A percentile compares a stretch with the other conserved stretches of the same genome.
Evolutionary conservation across 441 rosid genomes (phyloP).

Genomic region (Bocquillonia castaneifolia): DNA sequence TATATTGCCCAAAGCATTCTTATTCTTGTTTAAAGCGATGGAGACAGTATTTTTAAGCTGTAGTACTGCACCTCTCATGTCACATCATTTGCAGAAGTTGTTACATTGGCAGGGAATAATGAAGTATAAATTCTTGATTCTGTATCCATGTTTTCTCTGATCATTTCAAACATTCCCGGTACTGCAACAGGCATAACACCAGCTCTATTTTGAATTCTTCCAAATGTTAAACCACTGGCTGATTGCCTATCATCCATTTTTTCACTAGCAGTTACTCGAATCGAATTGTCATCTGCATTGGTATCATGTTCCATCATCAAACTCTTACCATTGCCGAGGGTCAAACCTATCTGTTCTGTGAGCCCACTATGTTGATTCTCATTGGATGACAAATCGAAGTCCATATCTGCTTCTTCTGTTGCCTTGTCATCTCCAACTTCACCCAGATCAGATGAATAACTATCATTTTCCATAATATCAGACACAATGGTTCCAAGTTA

Average conservation of each 20-base stretch:
- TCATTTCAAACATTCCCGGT: conserved; percentile 20
- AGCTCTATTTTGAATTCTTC: conserved; percentile 14
- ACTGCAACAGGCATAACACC: conserved; percentile 16
- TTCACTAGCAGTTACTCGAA: conserved; percentile 22
- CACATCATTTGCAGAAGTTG: conserved; percentile 19
- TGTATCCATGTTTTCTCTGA: conserved; percentile 19
- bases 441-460: conserved; percentile 24
- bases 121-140: conserved; percentile 19
- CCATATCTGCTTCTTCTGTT: conserved; percentile 8
- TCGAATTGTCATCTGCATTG: conserved; percentile 11
- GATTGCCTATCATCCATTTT: conserved; percentile 9
- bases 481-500: conserved; percentile 21
- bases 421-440: conserved; percentile 22
- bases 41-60: conserved; percentile 16
- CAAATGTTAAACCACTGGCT: conserved; percentile 1
- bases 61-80: conserved; percentile 4
- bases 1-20: conserved; percentile 20
- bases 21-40: neutral
- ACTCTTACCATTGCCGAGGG: conserved; percentile 17
- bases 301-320: conserved; percentile 13
- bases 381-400: conserved; percentile 14
- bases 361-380: conserved; percentile 9
- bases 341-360: conserved; percentile 13
- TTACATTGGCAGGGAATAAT: conserved; percentile 23
- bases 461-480: conserved; percentile 22